Conservation (phyloP, 2,329 filamentous ascomycete species). For the Blastomyces emzantsi region DNA sequence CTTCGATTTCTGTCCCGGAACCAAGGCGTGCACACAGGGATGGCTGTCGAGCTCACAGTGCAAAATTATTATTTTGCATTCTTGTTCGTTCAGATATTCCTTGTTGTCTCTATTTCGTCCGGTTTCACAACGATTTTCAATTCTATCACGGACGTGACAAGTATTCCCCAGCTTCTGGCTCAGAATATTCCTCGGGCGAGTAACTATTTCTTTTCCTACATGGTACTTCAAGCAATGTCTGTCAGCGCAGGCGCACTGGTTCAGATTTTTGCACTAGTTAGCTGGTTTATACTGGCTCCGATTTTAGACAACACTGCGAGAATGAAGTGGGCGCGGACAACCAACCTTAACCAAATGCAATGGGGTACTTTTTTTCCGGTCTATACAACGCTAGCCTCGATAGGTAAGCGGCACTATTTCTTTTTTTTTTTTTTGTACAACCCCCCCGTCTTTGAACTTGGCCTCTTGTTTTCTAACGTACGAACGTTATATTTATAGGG, state of each 20-base stretch:
- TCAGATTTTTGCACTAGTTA: slow-evolving; percentile 67
- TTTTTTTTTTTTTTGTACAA: neutral
- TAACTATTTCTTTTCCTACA: slow-evolving; percentile 98
- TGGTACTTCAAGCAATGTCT: slow-evolving; percentile 87
- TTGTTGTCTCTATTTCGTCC: slow-evolving; percentile 79
- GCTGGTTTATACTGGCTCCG: slow-evolving; percentile 73
- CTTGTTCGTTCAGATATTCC: slow-evolving; percentile 87
- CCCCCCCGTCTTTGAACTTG: neutral
- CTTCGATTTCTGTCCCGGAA: slow-evolving; percentile 62
- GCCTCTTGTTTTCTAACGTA: neutral
- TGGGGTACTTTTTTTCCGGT: slow-evolving; percentile 96
- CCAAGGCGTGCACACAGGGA: slow-evolving; percentile 75
- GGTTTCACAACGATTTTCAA: slow-evolving; percentile 59
- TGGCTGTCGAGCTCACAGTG: slow-evolving; percentile 69
- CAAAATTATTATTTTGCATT: slow-evolving; percentile 92
- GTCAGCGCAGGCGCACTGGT: slow-evolving; percentile 82
- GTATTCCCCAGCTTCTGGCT: slow-evolving; percentile 63
- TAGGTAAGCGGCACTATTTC: slow-evolving; percentile 44
- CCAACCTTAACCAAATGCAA: slow-evolving; percentile 62
- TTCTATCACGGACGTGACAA: slow-evolving; percentile 57
- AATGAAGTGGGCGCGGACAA: slow-evolving; percentile 80
- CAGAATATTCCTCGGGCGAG: slow-evolving; percentile 72
- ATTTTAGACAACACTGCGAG: slow-evolving; percentile 73
- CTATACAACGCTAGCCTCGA: slow-evolving; percentile 94
- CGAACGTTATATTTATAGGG: slow-evolving; percentile 28